A percentile compares a stretch with the other conserved stretches of the same genome.
Evolutionary conservation across 2,329 filamentous ascomycete species (phyloP).

Genomic region (Mariannaea elegans): DNA sequence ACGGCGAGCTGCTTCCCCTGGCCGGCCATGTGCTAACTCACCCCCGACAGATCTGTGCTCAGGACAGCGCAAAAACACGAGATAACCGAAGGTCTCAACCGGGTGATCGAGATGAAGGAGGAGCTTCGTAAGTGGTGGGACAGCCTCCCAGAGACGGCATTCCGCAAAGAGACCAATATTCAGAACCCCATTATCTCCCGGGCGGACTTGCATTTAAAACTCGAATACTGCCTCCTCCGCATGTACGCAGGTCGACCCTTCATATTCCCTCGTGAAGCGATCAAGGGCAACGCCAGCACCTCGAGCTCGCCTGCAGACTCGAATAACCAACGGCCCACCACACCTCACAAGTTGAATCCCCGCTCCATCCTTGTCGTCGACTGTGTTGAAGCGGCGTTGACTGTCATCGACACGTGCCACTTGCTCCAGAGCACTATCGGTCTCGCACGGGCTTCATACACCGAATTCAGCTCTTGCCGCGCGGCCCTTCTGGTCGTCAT

Average conservation of each 20-base stretch:
- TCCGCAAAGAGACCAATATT: constrained; percentile 51
- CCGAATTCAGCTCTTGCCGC: constrained; percentile 64
- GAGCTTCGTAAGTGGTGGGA: constrained; percentile 52
- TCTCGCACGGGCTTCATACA: constrained; percentile 63
- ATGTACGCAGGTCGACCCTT: constrained; percentile 65
- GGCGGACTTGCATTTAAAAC: constrained; percentile 58
- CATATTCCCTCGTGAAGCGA: constrained; percentile 51
- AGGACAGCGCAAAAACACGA: constrained; percentile 45
- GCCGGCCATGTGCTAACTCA: constrained; percentile 15
- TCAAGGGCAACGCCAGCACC: constrained; percentile 39
- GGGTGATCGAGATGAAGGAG: constrained; percentile 48
- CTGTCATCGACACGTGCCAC: constrained; percentile 60
- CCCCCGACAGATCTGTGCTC: constrained; percentile 43
- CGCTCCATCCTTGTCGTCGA: constrained; percentile 56
- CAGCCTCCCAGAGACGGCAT: constrained; percentile 43
- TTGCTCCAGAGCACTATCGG: constrained; percentile 59
- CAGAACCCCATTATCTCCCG: constrained; percentile 53
- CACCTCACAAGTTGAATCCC: constrained; percentile 42
- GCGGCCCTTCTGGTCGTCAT: constrained; percentile 60
- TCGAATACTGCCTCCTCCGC: constrained; percentile 62
- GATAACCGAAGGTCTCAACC: constrained; percentile 44
- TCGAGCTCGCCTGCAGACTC: constrained; percentile 44
- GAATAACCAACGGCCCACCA: constrained; percentile 38
- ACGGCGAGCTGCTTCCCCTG: neutral
- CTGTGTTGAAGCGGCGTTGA: constrained; percentile 61